Conservation (phyloP, 208 protist genomes). For the Polymyxa betae region DNA sequence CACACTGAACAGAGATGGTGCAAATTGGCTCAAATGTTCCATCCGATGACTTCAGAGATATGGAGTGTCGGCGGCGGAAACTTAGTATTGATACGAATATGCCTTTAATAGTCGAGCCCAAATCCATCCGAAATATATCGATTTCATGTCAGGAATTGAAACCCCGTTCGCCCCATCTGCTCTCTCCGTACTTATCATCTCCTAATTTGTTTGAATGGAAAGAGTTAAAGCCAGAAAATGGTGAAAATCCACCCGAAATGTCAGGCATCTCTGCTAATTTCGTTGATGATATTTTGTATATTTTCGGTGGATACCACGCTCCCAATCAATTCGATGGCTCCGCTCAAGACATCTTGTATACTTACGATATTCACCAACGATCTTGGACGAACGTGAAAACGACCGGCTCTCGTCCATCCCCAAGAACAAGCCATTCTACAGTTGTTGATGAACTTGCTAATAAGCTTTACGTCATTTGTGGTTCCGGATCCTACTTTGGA, state of each 20-base stretch:
- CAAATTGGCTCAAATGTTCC: too few relatives aligned
- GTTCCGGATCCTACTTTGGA: slow-evolving; percentile 2
- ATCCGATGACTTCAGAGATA: too few relatives aligned
- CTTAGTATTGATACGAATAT: too few relatives aligned
- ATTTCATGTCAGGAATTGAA: too few relatives aligned
- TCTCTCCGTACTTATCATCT: too few relatives aligned
- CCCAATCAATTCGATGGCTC: not conserved
- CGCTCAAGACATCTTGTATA: slow-evolving; percentile 31
- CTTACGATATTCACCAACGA: not conserved
- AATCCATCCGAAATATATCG: too few relatives aligned
- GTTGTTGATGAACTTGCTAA: not conserved
- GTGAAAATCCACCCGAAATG: not conserved
- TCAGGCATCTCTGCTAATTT: not conserved
- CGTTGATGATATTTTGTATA: not conserved
- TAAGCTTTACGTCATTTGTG: slow-evolving; percentile 26
- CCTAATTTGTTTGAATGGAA: too few relatives aligned
- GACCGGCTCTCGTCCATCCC: not conserved
- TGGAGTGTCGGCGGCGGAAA: too few relatives aligned
- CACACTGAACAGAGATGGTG: too few relatives aligned
- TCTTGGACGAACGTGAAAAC: slow-evolving; percentile 3
- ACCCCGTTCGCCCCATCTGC: too few relatives aligned
- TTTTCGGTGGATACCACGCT: slow-evolving; percentile 13
- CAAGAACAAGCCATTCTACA: not conserved
- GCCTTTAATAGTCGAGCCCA: too few relatives aligned
- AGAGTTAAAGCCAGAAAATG: not conserved